A percentile compares a stretch with the other conserved stretches of the same genome.
These are phyloP conservation scores for Glycine tomentella DNA, from an alignment of 306 rosid genomes.

Conservation along the genomic window DNA sequence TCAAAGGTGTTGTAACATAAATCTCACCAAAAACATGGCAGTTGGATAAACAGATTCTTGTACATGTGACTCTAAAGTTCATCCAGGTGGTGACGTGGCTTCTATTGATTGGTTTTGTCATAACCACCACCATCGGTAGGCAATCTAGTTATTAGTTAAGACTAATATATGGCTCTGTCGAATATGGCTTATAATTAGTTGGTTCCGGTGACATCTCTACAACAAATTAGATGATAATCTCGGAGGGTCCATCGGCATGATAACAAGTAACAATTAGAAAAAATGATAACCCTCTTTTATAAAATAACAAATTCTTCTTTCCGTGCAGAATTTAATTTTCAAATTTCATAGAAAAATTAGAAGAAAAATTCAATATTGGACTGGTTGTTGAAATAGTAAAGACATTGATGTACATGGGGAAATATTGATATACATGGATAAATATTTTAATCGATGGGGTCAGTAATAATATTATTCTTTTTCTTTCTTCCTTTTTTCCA, in stretches of 20 bases:
- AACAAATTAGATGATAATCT: slow-evolving; percentile 3
- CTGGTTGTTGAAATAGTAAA: background rate
- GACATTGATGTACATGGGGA: too few species aligned
- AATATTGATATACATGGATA: too few species aligned
- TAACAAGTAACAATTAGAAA: background rate
- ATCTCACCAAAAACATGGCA: slow-evolving; percentile 42
- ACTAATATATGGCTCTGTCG: slow-evolving; percentile 2
- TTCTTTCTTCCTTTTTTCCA: too few species aligned
- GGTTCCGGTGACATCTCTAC: slow-evolving; percentile 12
- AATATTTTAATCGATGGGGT: too few species aligned
- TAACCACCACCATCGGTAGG: slow-evolving; percentile 33
- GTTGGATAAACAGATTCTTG: slow-evolving; percentile 42
- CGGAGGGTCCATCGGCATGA: slow-evolving; percentile 5
- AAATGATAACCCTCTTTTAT: too few species aligned
- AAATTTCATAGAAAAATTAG: background rate
- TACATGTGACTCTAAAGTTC: background rate
- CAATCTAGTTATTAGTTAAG: slow-evolving; percentile 13
- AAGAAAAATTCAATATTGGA: background rate
- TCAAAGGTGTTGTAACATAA: slow-evolving; percentile 32
- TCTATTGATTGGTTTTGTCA: slow-evolving; percentile 31
- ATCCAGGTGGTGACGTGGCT: slow-evolving; percentile 33
- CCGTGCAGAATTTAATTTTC: background rate
- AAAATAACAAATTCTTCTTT: background rate
- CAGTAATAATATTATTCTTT: too few species aligned
- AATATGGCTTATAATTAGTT: background rate